phyloP scores from a whole-genome alignment of 768 basidiomycete genomes.

The Lactarius quietus region DNA sequence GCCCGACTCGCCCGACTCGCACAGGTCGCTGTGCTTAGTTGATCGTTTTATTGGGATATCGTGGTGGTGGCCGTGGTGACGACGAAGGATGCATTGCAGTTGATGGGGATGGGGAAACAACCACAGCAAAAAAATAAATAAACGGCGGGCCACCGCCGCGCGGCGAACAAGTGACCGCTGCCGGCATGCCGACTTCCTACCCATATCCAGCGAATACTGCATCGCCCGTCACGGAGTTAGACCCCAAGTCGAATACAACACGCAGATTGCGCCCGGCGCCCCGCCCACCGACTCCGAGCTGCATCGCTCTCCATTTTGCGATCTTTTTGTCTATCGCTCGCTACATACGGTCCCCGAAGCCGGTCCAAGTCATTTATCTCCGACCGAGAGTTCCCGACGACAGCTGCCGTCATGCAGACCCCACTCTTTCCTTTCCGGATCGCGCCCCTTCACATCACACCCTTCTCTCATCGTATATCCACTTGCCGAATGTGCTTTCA shows the following conservation, averaged over 20 bases:
- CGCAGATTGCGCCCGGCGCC: not conserved
- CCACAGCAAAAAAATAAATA: conserved; percentile 4
- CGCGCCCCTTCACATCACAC: not conserved
- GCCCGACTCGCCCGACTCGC: not conserved
- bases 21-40: not conserved
- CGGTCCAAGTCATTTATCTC: conserved; percentile 7
- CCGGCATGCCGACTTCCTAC: conserved; percentile 21
- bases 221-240: conserved; percentile 19
- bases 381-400: conserved; percentile 20
- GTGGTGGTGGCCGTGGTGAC: conserved; percentile 1
- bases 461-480: conserved; percentile 5
- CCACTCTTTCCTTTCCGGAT: conserved; percentile 12
- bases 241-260: not conserved
- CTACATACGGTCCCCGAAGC: conserved; percentile 4
- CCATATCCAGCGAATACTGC: conserved; percentile 22
- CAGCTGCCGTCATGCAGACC: conserved; percentile 23
- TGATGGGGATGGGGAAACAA: not conserved
- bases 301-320: not conserved
- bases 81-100: not conserved
- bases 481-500: conserved; percentile 12
- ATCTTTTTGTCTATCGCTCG: not conserved
- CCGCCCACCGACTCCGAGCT: not conserved
- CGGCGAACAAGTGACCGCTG: conserved; percentile 11
- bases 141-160: conserved; percentile 9
- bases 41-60: not conserved